These are phyloP conservation scores for Alloteropsis semialata DNA, from an alignment of 176 grass and related monocot species.

Conservation along the genomic window DNA sequence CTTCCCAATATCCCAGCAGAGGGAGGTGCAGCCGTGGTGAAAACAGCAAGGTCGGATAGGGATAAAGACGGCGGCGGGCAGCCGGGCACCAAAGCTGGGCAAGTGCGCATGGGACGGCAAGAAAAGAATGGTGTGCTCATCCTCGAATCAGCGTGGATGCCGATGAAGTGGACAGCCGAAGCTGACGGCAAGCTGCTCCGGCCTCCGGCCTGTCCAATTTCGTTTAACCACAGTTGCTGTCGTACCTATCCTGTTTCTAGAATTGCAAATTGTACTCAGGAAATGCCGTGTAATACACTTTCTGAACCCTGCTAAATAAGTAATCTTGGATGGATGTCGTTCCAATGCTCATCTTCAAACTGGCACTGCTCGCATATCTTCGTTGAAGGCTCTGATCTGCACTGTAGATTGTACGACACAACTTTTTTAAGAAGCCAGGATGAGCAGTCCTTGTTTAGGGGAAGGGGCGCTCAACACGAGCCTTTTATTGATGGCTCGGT, in stretches of 20 bases:
- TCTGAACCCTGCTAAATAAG: neutral
- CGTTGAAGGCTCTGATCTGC: neutral
- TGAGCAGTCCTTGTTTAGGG: neutral
- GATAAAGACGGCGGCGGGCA: slow-evolving; percentile 8
- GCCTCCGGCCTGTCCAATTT: neutral
- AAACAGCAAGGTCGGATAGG: slow-evolving; percentile 21
- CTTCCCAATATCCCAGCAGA: slow-evolving; percentile 13
- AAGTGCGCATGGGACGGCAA: neutral
- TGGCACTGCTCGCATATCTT: neutral
- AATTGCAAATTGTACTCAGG: neutral
- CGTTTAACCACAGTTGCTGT: neutral
- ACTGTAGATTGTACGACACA: too few relatives aligned
- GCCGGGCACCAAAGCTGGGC: neutral
- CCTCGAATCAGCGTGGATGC: slow-evolving; percentile 6
- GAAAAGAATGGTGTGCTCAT: neutral
- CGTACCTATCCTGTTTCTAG: neutral
- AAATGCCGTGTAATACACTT: neutral
- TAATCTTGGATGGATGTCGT: neutral
- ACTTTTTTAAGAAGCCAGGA: neutral
- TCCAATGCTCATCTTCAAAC: neutral
- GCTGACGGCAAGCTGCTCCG: neutral
- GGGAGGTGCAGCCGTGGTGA: slow-evolving; percentile 27
- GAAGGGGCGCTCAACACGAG: too few relatives aligned
- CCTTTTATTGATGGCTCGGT: too few relatives aligned
- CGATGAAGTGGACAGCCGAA: neutral